phyloP scores from a whole-genome alignment of 164 flowering plant species.

The Vitis rotundifolia region DNA sequence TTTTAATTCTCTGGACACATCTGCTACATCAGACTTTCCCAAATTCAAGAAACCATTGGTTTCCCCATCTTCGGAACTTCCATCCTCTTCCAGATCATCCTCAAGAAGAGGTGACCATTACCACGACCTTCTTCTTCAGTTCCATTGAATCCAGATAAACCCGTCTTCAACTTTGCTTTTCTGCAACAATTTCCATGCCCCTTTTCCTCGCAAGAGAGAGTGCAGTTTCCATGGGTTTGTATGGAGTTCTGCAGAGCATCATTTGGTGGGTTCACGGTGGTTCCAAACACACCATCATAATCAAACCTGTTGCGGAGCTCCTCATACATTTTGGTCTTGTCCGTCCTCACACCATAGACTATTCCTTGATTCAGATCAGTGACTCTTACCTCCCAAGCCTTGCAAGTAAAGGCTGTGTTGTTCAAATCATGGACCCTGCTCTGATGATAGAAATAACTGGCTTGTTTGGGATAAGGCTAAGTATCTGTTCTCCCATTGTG shows the following conservation, averaged over 20 bases:
- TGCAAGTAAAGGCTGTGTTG: constrained; percentile 92
- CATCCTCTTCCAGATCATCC: constrained; percentile 28
- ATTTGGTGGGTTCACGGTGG: constrained; percentile 9
- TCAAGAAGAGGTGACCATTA: too few relatives aligned
- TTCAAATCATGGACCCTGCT: constrained; percentile 94
- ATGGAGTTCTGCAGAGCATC: too few relatives aligned
- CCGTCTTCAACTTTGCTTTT: too few relatives aligned
- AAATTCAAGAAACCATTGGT: constrained; percentile 46
- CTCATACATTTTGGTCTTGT: constrained; percentile 91
- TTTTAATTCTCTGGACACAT: constrained; percentile 68
- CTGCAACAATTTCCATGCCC: too few relatives aligned
- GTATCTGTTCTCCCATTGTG: constrained; percentile 99
- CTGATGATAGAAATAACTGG: constrained; percentile 89
- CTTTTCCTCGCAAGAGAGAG: too few relatives aligned
- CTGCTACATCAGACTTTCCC: constrained; percentile 85
- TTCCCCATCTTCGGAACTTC: constrained; percentile 37
- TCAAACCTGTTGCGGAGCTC: constrained; percentile 87
- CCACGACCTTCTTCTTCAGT: too few relatives aligned
- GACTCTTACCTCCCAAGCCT: constrained; percentile 96
- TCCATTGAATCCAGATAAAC: too few relatives aligned
- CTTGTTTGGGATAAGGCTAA: constrained; percentile 95
- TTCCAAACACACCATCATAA: constrained; percentile 93
- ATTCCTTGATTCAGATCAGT: constrained; percentile 97
- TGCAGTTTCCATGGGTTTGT: too few relatives aligned
- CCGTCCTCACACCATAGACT: constrained; percentile 88